phyloP scores from a whole-genome alignment of 192 early-diverging fungal species.

The Mortierella claussenii region DNA sequence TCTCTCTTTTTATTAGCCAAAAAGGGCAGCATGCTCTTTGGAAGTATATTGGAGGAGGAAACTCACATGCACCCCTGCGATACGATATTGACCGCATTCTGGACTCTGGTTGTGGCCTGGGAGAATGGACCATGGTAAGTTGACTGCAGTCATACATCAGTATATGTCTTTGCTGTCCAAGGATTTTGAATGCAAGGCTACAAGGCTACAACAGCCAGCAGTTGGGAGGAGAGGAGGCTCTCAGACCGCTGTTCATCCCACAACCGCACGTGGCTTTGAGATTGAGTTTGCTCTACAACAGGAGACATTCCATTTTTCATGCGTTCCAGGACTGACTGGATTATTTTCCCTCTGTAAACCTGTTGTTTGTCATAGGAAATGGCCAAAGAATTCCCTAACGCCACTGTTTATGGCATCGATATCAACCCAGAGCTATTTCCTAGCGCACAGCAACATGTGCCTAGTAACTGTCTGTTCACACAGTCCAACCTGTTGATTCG shows the following conservation, averaged over 20 bases:
- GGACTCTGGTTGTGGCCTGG: conserved; percentile 51
- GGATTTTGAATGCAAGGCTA: too few relatives aligned
- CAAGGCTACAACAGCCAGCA: too few relatives aligned
- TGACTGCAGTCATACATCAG: too few relatives aligned
- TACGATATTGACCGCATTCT: conserved; percentile 41
- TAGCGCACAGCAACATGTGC: conserved; percentile 34
- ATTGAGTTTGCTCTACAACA: not conserved
- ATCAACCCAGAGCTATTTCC: conserved; percentile 52
- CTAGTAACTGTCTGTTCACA: conserved; percentile 48
- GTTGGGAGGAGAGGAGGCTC: too few relatives aligned
- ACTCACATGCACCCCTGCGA: conserved; percentile 45
- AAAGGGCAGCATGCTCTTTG: conserved; percentile 54
- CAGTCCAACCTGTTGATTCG: conserved; percentile 52
- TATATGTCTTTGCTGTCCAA: too few relatives aligned
- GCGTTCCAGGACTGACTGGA: not conserved
- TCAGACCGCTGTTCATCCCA: conserved; percentile 1
- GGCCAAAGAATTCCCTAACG: conserved; percentile 45
- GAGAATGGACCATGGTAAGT: conserved; percentile 54
- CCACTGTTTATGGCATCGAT: conserved; percentile 50
- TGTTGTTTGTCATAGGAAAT: conserved; percentile 35
- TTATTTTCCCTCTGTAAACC: not conserved
- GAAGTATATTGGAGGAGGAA: conserved; percentile 52
- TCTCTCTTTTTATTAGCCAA: conserved; percentile 16
- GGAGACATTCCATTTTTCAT: conserved; percentile 1
- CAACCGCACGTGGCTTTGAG: conserved; percentile 5